These are phyloP conservation scores for Parasitella parasitica DNA, from an alignment of 371 early-diverging fungal species.

Conservation along the genomic window DNA sequence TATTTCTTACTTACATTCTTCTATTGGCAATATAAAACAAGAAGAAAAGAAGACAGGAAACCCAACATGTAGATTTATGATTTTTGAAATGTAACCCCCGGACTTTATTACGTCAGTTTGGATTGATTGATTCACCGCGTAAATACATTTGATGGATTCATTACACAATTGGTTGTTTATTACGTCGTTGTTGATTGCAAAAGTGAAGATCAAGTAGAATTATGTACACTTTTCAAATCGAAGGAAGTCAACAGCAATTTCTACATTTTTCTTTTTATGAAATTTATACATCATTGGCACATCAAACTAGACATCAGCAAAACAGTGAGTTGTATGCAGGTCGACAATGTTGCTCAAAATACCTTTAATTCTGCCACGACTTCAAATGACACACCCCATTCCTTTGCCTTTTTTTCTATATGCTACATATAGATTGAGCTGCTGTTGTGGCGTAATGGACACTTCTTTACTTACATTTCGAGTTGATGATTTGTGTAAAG, in stretches of 20 bases:
- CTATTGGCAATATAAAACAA: neutral
- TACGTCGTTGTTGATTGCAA: neutral
- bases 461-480: conserved; percentile 53
- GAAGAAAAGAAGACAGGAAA: neutral
- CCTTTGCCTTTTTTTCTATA: conserved; percentile 72
- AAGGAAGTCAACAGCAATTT: conserved; percentile 77
- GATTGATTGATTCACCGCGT: neutral
- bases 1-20: neutral
- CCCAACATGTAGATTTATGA: neutral
- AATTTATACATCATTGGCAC: conserved; percentile 86
- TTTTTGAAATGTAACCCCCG: neutral
- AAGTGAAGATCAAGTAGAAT: too few relatives aligned
- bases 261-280: conserved; percentile 77
- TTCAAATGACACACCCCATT: conserved; percentile 75
- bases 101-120: conserved; percentile 4
- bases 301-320: conserved; percentile 58
- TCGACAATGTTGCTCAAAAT: neutral
- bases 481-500: conserved; percentile 82
- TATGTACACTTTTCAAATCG: conserved; percentile 47
- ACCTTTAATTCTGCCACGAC: conserved; percentile 75
- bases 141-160: neutral
- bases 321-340: neutral
- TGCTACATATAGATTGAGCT: conserved; percentile 30
- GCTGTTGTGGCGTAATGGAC: neutral
- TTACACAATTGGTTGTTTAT: neutral